phyloP scores from a whole-genome alignment of 2,329 filamentous ascomycete genomes.

The Talaromyces sp. region DNA sequence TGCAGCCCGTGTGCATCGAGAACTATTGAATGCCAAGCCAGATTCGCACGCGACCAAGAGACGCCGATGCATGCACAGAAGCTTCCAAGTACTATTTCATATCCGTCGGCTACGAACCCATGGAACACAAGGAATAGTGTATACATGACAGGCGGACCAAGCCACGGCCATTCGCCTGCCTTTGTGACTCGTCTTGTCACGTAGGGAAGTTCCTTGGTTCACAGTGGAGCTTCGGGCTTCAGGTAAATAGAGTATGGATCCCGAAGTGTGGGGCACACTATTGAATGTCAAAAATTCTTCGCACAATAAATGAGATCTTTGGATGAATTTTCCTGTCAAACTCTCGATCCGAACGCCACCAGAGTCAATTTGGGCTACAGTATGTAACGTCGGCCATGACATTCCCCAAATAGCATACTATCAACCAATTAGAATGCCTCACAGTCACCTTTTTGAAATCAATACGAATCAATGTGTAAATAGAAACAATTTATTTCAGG shows the following conservation, averaged over 20 bases:
- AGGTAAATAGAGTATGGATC: slow-evolving; percentile 1
- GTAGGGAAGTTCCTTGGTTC: not conserved
- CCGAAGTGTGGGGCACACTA: not conserved
- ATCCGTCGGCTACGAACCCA: not conserved
- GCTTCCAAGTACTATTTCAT: not conserved
- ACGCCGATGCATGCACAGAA: not conserved
- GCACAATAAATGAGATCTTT: not conserved
- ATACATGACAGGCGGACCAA: not conserved
- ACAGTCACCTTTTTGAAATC: not conserved
- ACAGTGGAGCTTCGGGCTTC: slow-evolving; percentile 6
- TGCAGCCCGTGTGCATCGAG: not conserved
- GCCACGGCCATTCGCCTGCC: not conserved
- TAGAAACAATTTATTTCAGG: not conserved
- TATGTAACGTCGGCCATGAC: not conserved
- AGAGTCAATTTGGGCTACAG: not conserved
- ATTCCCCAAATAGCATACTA: not conserved
- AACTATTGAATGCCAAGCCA: not conserved
- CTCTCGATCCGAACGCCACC: not conserved
- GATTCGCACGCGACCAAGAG: not conserved
- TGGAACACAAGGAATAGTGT: not conserved
- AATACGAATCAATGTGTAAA: not conserved
- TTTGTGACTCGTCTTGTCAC: not conserved
- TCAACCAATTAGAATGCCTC: not conserved
- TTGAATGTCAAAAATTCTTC: slow-evolving; percentile 2
- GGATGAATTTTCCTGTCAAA: not conserved